Evolutionary conservation across 495 filamentous ascomycete species (phyloP).

Genomic region (Terfezia claveryi): DNA sequence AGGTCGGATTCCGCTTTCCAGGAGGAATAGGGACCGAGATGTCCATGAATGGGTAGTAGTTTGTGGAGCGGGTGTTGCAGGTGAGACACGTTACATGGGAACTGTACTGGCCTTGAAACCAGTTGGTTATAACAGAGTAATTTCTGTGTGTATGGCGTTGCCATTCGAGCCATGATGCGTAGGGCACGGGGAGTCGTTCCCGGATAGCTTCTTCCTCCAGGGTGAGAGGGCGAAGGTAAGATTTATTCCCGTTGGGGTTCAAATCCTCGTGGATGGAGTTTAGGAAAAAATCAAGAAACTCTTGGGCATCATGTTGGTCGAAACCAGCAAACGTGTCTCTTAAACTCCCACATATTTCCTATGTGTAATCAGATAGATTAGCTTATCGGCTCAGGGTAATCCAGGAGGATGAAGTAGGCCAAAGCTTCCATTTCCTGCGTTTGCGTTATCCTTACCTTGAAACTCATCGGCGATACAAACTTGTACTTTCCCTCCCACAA

Average conservation of each 20-base stretch:
- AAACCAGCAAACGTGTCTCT: slow-evolving; percentile 25
- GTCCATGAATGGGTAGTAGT: slow-evolving; percentile 41
- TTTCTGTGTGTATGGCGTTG: slow-evolving; percentile 45
- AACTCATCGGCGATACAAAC: slow-evolving; percentile 35
- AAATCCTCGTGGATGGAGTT: slow-evolving; percentile 55
- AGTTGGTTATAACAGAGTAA: slow-evolving; percentile 39
- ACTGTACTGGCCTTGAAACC: slow-evolving; percentile 51
- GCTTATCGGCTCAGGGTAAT: neutral
- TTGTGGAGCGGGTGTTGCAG: slow-evolving; percentile 44
- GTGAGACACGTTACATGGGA: slow-evolving; percentile 40
- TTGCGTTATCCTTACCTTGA: slow-evolving; percentile 28
- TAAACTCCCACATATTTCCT: slow-evolving; percentile 19
- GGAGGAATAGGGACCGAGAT: slow-evolving; percentile 17
- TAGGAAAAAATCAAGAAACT: slow-evolving; percentile 52
- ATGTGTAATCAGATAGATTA: slow-evolving; percentile 17
- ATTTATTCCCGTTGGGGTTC: slow-evolving; percentile 40
- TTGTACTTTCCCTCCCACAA: slow-evolving; percentile 42
- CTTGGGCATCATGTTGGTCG: slow-evolving; percentile 56
- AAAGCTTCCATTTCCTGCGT: no score
- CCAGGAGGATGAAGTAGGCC: slow-evolving; percentile 3
- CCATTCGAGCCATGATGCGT: slow-evolving; percentile 46
- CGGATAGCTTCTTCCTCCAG: slow-evolving; percentile 38
- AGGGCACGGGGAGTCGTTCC: slow-evolving; percentile 36
- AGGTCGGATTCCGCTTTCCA: slow-evolving; percentile 8
- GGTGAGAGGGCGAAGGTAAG: slow-evolving; percentile 35